Conservation (phyloP, 78 protist species). For the Dictyostelium brefeldianum region DNA sequence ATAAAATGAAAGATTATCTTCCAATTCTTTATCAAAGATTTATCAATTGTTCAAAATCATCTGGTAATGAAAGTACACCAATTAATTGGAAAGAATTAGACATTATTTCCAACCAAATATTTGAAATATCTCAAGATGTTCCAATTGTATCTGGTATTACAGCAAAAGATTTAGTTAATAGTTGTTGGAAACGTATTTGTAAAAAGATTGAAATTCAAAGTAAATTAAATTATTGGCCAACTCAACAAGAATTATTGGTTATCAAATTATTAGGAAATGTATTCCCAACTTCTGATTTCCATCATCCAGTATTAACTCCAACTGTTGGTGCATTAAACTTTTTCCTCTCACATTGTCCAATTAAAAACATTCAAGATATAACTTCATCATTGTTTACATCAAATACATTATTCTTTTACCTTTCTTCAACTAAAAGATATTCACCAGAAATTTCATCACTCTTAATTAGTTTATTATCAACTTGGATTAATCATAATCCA, state of each 20-base stretch:
- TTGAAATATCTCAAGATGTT: constrained; percentile 64
- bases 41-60: not conserved
- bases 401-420: constrained; percentile 41
- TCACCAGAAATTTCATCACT: constrained; percentile 72
- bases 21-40: constrained; percentile 64
- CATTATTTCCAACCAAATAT: constrained; percentile 15
- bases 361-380: constrained; percentile 47
- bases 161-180: constrained; percentile 19
- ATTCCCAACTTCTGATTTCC: constrained; percentile 78
- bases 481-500: constrained; percentile 27
- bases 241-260: constrained; percentile 37
- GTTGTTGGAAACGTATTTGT: constrained; percentile 15
- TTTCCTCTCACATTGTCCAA: constrained; percentile 62
- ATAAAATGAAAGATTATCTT: constrained; percentile 69
- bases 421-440: constrained; percentile 30
- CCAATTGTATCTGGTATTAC: constrained; percentile 11
- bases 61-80: not conserved
- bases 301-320: constrained; percentile 78
- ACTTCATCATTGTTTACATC: constrained; percentile 54
- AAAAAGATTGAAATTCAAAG: constrained; percentile 11
- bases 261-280: constrained; percentile 55
- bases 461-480: constrained; percentile 37
- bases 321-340: constrained; percentile 32
- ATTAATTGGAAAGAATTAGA: constrained; percentile 58
- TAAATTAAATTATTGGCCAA: constrained; percentile 58